Base-by-base conservation (phyloP, 2,329 filamentous ascomycete species). In the Didymella exigua region DNA sequence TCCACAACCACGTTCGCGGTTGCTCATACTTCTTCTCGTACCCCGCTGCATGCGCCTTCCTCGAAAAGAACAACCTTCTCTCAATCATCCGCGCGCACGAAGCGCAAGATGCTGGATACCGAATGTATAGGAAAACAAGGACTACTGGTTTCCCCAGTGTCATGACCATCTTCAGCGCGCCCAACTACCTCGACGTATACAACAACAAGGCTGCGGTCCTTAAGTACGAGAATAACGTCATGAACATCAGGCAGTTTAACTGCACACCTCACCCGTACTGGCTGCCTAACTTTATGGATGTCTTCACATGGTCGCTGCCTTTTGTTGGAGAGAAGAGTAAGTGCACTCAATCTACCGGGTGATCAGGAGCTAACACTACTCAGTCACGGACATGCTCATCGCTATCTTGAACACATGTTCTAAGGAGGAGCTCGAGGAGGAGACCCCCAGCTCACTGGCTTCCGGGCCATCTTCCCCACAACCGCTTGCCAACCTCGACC, bases 11-110 rank as follows among this genome's bases (percentile, higher is more conserved):
- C 75, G 95, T 99, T 47, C 90, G 95, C 76, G 95, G 95, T 50
- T 99, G 95, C 78, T 98, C 95, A 2, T 99, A 97, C 81, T 99
- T 99, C 82, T 99, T 99, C 80, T 97, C 93, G 14, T 99, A 99
- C 73, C 93, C 93, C 2, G 93, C 95, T 6, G 95, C 95, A 24
- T 99, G 95, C 78, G 90, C 91, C 13, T 99, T 99, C 80, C 82
- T 99, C 58, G 95, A 99, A 78, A 98, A 98, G 84, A 99, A 99
- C 80, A 99, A 98, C 73, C 82, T 99, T 10, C 85, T 99, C 36
- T 99, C 95, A 19, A 88, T 99, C 70, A 99, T 99, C 73, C 90
- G 95, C 69, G 95, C 95, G 18, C 95, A 99, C 81, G 95, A 99
- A 77, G 95, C 95, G 33, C 95, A 99, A 81, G 95, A 99, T 79